phyloP scores from a whole-genome alignment of 73 alveolate genomes.

The Durusdinium trenchii region DNA sequence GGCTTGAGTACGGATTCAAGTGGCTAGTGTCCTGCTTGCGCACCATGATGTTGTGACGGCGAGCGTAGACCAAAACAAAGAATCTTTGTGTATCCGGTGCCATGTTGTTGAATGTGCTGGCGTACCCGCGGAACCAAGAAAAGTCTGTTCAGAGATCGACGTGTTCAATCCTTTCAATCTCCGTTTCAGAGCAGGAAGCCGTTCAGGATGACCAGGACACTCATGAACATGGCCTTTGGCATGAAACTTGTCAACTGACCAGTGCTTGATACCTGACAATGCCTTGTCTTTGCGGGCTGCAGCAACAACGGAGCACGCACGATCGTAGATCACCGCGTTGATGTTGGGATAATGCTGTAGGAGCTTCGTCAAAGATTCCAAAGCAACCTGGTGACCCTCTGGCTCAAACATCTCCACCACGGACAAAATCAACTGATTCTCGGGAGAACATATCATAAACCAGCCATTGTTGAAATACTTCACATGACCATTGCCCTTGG shows the following conservation, averaged over 20 bases:
- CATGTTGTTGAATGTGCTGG: neutral
- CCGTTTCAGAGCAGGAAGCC: neutral
- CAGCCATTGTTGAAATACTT: too few species aligned
- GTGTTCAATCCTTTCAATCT: neutral
- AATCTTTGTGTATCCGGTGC: neutral
- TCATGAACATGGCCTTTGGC: neutral
- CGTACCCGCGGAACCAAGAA: constrained; percentile 18
- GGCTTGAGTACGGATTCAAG: neutral
- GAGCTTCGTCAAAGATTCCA: neutral
- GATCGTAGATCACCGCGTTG: neutral
- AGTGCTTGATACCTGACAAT: neutral
- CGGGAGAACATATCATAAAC: too few species aligned
- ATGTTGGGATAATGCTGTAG: neutral
- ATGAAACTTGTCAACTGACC: neutral
- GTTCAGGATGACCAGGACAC: neutral
- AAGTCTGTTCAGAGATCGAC: neutral
- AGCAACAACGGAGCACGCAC: neutral
- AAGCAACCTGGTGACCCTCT: too few species aligned
- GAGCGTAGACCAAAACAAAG: neutral
- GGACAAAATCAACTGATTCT: too few species aligned
- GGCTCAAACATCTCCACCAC: too few species aligned
- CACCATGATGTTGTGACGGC: neutral
- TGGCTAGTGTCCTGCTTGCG: neutral
- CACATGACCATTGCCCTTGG: too few species aligned
- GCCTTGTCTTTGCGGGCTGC: neutral